Percentiles rank a stretch among this genome's conserved stretches.
These are phyloP conservation scores for Zygosaccharomyces gambellarensis DNA, from an alignment of 805 yeast genomes.

Conservation along the genomic window DNA sequence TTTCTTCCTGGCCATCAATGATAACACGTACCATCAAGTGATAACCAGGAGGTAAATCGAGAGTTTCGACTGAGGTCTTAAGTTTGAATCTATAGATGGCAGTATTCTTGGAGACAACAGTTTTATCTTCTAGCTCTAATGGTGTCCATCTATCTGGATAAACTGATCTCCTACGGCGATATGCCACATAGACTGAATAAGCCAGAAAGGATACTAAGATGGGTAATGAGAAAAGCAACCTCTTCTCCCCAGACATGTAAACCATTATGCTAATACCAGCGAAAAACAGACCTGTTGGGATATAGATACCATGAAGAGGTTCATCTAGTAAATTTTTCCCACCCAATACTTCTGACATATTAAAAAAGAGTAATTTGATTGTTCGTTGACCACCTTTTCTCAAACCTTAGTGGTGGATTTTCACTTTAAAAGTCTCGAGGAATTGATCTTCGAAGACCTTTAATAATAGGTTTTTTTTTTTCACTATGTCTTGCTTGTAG, in stretches of 20 bases:
- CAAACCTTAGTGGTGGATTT: background rate
- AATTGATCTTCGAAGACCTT: background rate
- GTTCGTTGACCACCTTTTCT: background rate
- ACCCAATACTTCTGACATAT: constrained; percentile 22
- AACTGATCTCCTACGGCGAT: constrained; percentile 41
- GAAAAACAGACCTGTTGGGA: constrained; percentile 58
- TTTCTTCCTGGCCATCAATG: constrained; percentile 35
- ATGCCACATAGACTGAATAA: constrained; percentile 37
- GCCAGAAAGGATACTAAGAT: constrained; percentile 39
- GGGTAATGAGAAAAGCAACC: constrained; percentile 32
- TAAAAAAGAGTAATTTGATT: background rate
- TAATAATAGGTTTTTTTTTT: background rate
- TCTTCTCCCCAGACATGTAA: constrained; percentile 34
- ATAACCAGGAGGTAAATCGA: constrained; percentile 70
- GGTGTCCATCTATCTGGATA: constrained; percentile 53
- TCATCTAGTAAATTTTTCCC: constrained; percentile 52
- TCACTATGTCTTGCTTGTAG: background rate
- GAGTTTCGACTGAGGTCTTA: constrained; percentile 52
- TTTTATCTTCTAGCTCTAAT: constrained; percentile 68
- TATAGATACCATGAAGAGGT: constrained; percentile 71
- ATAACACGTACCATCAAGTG: constrained; percentile 55
- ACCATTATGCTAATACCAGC: constrained; percentile 57
- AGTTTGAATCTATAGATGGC: constrained; percentile 72
- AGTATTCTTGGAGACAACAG: constrained; percentile 62
- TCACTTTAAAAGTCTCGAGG: background rate